These are phyloP conservation scores for Suillus brevipes DNA, from an alignment of 768 basidiomycete species.

Conservation along the genomic window DNA sequence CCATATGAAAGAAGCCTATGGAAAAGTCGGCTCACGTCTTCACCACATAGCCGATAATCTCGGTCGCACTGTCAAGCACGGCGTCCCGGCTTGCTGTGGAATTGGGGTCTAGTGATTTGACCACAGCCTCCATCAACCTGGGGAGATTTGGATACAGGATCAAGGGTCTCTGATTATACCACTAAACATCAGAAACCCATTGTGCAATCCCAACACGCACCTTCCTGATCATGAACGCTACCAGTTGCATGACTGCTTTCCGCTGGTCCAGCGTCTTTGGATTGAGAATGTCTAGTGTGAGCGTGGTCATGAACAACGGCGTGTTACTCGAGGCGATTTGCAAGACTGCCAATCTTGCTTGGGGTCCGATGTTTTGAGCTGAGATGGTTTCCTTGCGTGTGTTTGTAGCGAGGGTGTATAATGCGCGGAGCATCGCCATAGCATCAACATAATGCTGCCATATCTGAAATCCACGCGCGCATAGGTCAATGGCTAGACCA, in stretches of 20 bases:
- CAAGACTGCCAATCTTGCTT: conserved; percentile 81
- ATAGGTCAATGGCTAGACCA: conserved; percentile 82
- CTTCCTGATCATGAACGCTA: conserved; percentile 93
- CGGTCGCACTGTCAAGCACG: conserved; percentile 87
- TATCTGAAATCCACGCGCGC: conserved; percentile 86
- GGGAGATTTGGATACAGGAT: conserved; percentile 84
- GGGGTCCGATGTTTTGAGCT: conserved; percentile 66
- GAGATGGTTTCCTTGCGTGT: conserved; percentile 68
- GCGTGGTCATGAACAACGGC: conserved; percentile 89
- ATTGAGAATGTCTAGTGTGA: conserved; percentile 86
- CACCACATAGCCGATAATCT: conserved; percentile 94
- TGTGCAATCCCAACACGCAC: conserved; percentile 34
- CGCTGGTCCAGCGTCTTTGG: conserved; percentile 74
- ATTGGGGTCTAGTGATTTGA: conserved; percentile 95
- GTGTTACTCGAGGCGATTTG: conserved; percentile 84
- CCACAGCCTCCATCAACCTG: conserved; percentile 88
- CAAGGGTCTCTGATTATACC: conserved; percentile 64
- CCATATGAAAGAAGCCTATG: neutral
- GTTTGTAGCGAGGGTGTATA: conserved; percentile 80
- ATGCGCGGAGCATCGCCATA: conserved; percentile 79
- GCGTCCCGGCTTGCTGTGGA: conserved; percentile 74
- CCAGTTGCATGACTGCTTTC: conserved; percentile 87
- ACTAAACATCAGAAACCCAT: neutral
- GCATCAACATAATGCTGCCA: conserved; percentile 96
- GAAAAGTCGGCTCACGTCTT: conserved; percentile 60